Conservation (phyloP, 306 rosid species). For the Prunus salicina region DNA sequence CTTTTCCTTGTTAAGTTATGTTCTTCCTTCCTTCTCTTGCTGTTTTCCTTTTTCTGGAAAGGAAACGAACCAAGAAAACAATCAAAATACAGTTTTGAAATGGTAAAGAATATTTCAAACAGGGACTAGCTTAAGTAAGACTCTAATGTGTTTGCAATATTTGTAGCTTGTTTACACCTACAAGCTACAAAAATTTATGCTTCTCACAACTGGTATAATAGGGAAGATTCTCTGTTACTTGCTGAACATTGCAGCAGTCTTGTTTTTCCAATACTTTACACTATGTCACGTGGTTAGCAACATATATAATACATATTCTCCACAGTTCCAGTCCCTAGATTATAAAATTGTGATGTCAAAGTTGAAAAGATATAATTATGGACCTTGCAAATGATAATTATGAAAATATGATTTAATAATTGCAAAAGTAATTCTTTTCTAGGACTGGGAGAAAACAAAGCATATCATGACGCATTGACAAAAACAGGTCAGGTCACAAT, state of each 20-base stretch:
- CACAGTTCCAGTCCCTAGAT: background rate
- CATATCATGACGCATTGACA: background rate
- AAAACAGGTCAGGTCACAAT: background rate
- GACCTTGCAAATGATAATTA: background rate
- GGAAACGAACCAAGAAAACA: conserved; percentile 10
- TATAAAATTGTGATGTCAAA: background rate
- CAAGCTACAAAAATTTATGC: background rate
- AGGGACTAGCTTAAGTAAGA: background rate
- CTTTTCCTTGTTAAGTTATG: conserved; percentile 69
- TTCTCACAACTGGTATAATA: background rate
- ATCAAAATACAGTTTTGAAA: background rate
- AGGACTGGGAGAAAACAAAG: background rate
- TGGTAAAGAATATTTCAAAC: background rate
- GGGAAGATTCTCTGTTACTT: too few relatives aligned
- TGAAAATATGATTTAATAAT: background rate
- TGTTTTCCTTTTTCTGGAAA: conserved; percentile 87
- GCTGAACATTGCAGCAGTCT: background rate
- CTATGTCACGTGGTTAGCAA: background rate
- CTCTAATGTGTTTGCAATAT: background rate
- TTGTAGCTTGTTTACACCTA: background rate
- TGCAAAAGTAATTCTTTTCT: background rate
- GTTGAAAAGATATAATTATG: background rate
- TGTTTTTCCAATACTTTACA: background rate
- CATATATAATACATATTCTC: background rate
- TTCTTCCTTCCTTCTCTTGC: conserved; percentile 97